Percentiles rank a stretch among this genome's conserved stretches.
Conservation (phyloP, 257 asterid species). For the Haberlea rhodopensis region DNA sequence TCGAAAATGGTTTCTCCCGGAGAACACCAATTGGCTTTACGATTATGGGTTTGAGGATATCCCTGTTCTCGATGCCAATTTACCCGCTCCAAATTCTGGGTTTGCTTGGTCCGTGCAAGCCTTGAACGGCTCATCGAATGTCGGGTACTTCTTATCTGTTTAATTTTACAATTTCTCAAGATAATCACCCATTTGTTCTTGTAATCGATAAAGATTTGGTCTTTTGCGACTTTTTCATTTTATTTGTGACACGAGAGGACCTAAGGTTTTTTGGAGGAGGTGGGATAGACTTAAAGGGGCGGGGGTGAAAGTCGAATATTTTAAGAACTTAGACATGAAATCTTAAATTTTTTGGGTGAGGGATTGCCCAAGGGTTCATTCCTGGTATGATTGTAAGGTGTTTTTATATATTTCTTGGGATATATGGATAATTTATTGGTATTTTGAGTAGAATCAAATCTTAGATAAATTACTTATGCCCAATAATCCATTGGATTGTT, state of each 20-base stretch:
- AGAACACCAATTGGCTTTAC: conserved; percentile 79
- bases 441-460: background rate
- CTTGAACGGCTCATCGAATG: conserved; percentile 53
- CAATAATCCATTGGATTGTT: background rate
- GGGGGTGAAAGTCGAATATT: background rate
- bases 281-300: background rate
- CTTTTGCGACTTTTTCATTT: conserved; percentile 7
- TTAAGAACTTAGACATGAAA: background rate
- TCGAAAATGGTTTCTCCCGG: conserved; percentile 83
- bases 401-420: background rate
- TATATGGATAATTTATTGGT: background rate
- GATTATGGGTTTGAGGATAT: conserved; percentile 81
- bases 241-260: background rate
- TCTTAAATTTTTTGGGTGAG: too few species aligned
- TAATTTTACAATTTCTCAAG: too few species aligned
- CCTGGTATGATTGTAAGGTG: background rate
- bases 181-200: conserved; percentile 11
- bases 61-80: conserved; percentile 49
- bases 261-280: background rate
- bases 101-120: conserved; percentile 67
- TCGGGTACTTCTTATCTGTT: conserved; percentile 60
- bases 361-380: background rate
- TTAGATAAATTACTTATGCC: background rate
- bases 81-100: conserved; percentile 58
- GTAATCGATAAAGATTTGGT: conserved; percentile 3